A percentile compares a stretch with the other conserved stretches of the same genome.
phyloP scores from a whole-genome alignment of 1,139 yeast genomes.

The Tardiomyces depauwii region DNA sequence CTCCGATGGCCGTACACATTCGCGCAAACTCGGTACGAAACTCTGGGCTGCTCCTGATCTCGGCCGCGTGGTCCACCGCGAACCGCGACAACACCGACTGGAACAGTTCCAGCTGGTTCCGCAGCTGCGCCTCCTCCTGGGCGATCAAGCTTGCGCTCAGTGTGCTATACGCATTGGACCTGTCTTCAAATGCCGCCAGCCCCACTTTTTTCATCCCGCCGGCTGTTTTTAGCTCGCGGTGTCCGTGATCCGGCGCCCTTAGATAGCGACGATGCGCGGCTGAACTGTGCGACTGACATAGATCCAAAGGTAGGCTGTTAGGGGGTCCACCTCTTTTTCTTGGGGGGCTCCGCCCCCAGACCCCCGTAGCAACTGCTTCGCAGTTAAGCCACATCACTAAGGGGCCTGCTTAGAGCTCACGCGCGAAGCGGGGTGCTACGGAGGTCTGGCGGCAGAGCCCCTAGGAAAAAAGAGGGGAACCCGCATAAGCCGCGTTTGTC shows the following conservation, averaged over 20 bases:
- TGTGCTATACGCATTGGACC: constrained; percentile 13
- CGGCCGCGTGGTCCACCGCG: constrained; percentile 43
- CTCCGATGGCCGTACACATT: constrained; percentile 68
- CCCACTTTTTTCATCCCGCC: constrained; percentile 10
- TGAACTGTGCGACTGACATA: not conserved
- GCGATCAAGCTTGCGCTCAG: constrained; percentile 12
- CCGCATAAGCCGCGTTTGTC: no score
- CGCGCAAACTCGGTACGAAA: constrained; percentile 61
- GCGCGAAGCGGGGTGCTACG: no score
- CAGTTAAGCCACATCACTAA: no score
- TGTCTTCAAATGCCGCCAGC: constrained; percentile 17
- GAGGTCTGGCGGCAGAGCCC: no score
- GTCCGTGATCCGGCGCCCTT: no score
- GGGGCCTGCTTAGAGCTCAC: no score
- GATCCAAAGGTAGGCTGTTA: no score
- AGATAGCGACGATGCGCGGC: no score
- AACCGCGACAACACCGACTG: constrained; percentile 15
- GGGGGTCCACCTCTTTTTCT: no score
- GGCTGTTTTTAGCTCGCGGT: not conserved
- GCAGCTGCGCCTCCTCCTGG: constrained; percentile 12
- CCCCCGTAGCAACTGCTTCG: no score
- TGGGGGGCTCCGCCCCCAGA: no score
- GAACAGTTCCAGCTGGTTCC: constrained; percentile 15
- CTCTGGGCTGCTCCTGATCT: constrained; percentile 51
- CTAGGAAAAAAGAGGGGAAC: no score